Evolutionary conservation across 768 basidiomycete genomes (phyloP).

Genomic region (Boletus rex-veris): DNA sequence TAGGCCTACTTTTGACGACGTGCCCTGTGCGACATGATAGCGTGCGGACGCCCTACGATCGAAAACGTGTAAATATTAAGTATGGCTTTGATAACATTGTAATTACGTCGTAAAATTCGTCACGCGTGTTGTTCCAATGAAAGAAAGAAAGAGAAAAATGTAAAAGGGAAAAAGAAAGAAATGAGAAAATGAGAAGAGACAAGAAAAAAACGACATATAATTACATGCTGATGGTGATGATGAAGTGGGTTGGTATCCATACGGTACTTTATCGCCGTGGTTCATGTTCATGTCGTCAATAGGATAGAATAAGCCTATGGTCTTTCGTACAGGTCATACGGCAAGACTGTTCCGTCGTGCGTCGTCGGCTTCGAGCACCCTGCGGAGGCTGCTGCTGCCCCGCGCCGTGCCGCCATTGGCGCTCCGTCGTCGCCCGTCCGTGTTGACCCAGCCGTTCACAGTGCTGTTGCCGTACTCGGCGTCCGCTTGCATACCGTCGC

Average conservation of each 20-base stretch:
- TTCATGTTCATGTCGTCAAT: slow-evolving; percentile 25
- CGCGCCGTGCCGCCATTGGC: slow-evolving; percentile 15
- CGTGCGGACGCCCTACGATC: too few relatives aligned
- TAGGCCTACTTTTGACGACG: slow-evolving; percentile 29
- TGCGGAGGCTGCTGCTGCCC: slow-evolving; percentile 29
- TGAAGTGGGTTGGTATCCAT: slow-evolving; percentile 18
- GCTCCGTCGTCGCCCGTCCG: slow-evolving; percentile 54
- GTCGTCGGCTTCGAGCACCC: slow-evolving; percentile 44
- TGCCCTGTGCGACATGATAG: too few relatives aligned
- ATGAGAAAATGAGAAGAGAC: not conserved
- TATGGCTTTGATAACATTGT: slow-evolving; percentile 16
- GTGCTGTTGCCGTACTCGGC: slow-evolving; percentile 51
- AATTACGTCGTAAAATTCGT: slow-evolving; percentile 30
- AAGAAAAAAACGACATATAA: slow-evolving; percentile 17
- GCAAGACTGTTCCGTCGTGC: slow-evolving; percentile 66
- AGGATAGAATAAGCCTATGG: slow-evolving; percentile 35
- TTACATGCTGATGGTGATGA: slow-evolving; percentile 23
- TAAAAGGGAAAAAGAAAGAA: not conserved
- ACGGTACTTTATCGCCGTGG: slow-evolving; percentile 15
- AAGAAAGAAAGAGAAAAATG: not conserved
- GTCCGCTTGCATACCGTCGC: slow-evolving; percentile 70
- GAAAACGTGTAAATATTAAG: slow-evolving; percentile 13
- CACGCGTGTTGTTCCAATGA: slow-evolving; percentile 7
- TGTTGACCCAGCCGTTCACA: slow-evolving; percentile 49
- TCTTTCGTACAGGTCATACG: slow-evolving; percentile 40